These are phyloP conservation scores for Yamadazyma kitorensis DNA, from an alignment of 805 yeast species.

Conservation along the genomic window DNA sequence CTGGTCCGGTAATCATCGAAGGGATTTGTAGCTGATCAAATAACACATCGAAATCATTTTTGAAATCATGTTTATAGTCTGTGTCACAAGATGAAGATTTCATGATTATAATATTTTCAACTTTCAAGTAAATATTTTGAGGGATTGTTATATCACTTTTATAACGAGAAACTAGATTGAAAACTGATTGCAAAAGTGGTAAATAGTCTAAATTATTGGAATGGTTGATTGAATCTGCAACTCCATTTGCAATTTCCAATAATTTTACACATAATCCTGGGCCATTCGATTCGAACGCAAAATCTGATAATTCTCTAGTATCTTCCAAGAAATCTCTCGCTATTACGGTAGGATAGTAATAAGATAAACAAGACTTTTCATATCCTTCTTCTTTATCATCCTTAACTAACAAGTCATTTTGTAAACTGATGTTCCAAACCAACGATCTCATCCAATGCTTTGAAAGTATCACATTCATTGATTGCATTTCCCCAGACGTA, in stretches of 20 bases:
- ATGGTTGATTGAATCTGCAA: constrained; percentile 14
- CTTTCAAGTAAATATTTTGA: constrained; percentile 5
- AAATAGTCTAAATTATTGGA: constrained; percentile 1
- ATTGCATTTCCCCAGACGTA: constrained; percentile 27
- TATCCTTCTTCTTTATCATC: constrained; percentile 11
- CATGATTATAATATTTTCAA: constrained; percentile 1
- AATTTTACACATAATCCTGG: constrained; percentile 32
- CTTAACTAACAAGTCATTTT: constrained; percentile 18
- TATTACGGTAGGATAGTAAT: constrained; percentile 23
- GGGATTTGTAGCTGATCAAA: too few species aligned
- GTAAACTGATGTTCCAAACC: constrained; percentile 51
- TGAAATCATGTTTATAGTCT: too few species aligned
- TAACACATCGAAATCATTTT: too few species aligned
- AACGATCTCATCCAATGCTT: constrained; percentile 95
- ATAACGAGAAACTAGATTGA: constrained; percentile 3
- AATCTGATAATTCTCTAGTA: constrained; percentile 21
- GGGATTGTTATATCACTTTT: constrained; percentile 7
- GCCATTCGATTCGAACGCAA: constrained; percentile 36
- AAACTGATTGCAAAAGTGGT: constrained; percentile 1
- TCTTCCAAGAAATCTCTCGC: constrained; percentile 25
- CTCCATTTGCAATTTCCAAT: constrained; percentile 26
- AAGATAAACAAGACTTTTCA: constrained; percentile 16
- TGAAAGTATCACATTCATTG: constrained; percentile 60
- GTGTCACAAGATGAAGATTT: too few species aligned
- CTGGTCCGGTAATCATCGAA: too few species aligned